These are phyloP conservation scores for Lecanicillium sp. DNA, from an alignment of 2,329 filamentous ascomycete species.

Conservation along the genomic window DNA sequence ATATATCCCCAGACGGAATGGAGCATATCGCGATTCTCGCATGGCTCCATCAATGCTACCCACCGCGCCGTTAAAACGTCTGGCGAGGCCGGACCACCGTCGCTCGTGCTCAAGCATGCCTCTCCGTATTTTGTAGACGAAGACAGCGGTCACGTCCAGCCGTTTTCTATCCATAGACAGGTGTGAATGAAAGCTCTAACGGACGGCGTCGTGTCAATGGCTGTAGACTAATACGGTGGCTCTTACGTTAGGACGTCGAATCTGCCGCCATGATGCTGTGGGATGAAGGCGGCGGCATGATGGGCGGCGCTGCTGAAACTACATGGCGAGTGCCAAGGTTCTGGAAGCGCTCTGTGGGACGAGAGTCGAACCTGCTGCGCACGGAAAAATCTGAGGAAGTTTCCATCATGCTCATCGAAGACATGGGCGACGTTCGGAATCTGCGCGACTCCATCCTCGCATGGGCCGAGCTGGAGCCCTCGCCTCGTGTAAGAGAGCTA, in stretches of 20 bases:
- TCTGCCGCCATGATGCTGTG: background rate
- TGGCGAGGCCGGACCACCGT: constrained; percentile 2
- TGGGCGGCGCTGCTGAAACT: background rate
- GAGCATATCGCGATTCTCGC: background rate
- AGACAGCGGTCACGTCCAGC: constrained; percentile 1
- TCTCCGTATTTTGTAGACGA: constrained; percentile 12
- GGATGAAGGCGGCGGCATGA: too few relatives aligned
- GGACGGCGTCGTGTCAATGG: too few relatives aligned
- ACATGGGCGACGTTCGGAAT: constrained; percentile 2
- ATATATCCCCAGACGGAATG: constrained; percentile 1
- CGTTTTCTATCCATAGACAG: constrained; percentile 10
- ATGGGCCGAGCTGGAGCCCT: background rate
- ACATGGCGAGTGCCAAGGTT: background rate
- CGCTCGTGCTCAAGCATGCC: constrained; percentile 9
- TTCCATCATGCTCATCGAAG: constrained; percentile 11
- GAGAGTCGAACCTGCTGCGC: background rate
- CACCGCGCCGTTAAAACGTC: constrained; percentile 1
- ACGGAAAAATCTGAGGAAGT: background rate
- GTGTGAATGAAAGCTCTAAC: too few relatives aligned
- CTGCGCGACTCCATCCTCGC: background rate
- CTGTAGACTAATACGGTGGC: too few relatives aligned
- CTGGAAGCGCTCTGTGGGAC: background rate
- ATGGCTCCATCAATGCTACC: constrained; percentile 13
- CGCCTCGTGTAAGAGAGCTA: background rate
- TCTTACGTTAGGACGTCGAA: constrained; percentile 11